These are phyloP conservation scores for Xanthoconium stramineum DNA, from an alignment of 768 basidiomycete genomes.

Conservation along the genomic window DNA sequence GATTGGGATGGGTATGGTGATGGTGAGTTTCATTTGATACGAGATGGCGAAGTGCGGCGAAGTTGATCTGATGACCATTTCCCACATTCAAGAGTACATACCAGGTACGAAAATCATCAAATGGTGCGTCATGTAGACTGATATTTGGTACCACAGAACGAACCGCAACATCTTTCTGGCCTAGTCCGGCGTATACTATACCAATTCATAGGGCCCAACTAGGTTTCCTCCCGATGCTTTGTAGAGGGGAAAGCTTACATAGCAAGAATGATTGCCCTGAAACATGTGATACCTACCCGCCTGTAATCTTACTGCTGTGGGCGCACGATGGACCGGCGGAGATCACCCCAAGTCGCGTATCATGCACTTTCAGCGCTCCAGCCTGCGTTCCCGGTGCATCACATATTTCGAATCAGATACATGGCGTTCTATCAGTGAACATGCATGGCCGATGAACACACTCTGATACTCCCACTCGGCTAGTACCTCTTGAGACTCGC, in stretches of 20 bases:
- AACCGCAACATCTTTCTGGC: slow-evolving; percentile 79
- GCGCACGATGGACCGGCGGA: not conserved
- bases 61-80: slow-evolving; percentile 5
- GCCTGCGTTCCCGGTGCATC: not conserved
- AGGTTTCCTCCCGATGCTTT: not conserved
- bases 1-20: slow-evolving; percentile 88
- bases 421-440: not conserved
- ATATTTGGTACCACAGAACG: slow-evolving; percentile 37
- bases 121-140: not conserved
- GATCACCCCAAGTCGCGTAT: not conserved
- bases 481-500: not conserved
- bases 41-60: not conserved
- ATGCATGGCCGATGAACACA: not conserved
- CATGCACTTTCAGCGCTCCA: not conserved
- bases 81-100: slow-evolving; percentile 60
- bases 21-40: slow-evolving; percentile 46
- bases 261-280: not conserved
- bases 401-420: not conserved
- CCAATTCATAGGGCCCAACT: slow-evolving; percentile 89
- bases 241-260: not conserved
- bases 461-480: no score
- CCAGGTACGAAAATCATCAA: slow-evolving; percentile 42
- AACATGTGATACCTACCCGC: not conserved
- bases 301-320: not conserved
- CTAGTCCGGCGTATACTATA: slow-evolving; percentile 79